Percentiles rank a stretch among this genome's conserved stretches.
Conservation (phyloP, 2,329 filamentous ascomycete genomes). For the Rugonectria rugulosa region DNA sequence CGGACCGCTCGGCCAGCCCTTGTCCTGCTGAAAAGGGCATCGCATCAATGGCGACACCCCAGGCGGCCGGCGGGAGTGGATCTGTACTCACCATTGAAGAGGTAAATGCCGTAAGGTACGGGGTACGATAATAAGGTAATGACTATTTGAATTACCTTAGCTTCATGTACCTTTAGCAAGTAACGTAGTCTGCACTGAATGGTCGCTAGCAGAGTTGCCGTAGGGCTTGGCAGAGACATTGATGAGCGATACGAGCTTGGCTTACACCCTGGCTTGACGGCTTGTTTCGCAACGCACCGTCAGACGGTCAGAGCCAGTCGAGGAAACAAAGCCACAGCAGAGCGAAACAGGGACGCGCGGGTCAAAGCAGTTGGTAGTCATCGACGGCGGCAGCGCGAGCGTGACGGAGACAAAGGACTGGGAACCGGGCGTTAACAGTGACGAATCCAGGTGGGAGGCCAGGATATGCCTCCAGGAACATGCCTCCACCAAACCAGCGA, state of each 20-base stretch:
- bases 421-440: constrained; percentile 31
- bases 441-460: constrained; percentile 27
- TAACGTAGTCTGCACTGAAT: too few species aligned
- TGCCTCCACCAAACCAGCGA: constrained; percentile 23
- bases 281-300: constrained; percentile 14
- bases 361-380: constrained; percentile 8
- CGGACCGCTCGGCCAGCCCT: constrained; percentile 14
- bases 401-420: constrained; percentile 17
- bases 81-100: not conserved
- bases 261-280: constrained; percentile 18
- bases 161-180: too few species aligned
- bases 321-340: constrained; percentile 18
- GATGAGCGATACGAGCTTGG: constrained; percentile 21
- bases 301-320: constrained; percentile 1
- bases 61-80: not conserved
- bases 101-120: not conserved
- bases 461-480: constrained; percentile 10
- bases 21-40: constrained; percentile 17
- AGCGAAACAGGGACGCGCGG: constrained; percentile 27
- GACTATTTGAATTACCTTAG: too few species aligned
- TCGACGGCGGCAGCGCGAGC: constrained; percentile 23
- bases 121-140: not conserved
- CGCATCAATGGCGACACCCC: constrained; percentile 3
- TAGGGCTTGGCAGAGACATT: constrained; percentile 14
- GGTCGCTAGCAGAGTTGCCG: not conserved